Base-by-base conservation (phyloP, 1,139 yeast genomes). In the Taphrina betulina region DNA sequence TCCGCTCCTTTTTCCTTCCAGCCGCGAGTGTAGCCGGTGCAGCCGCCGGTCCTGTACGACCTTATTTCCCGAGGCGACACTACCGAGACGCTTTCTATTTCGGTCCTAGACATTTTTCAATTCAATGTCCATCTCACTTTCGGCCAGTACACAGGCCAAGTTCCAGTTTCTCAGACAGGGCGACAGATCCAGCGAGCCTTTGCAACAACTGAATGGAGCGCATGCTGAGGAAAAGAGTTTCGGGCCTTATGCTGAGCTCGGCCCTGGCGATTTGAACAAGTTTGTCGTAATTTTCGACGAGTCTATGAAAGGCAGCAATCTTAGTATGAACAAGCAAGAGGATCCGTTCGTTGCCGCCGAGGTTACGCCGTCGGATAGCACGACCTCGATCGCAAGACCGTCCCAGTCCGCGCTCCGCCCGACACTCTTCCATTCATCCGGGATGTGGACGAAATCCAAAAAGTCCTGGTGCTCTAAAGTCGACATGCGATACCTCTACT, bases 401-500 rank as follows among this genome's bases (percentile, higher is more conserved):
- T 7, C 7, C 10, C 26, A 17, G 12, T 29, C 48, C 2, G 45
- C 45, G 19, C 34, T 31, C 17, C 24, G 38, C 3, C 48, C 48
- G 10, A 20, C 26, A 17, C 29, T 43, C 22, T 43, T 23, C 29
- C 48, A 43, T 19, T 43, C 48, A 2, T 36, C 48, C 10, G 48
- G 48, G 16, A 8, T 43, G 38, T 43, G 48, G 48, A 2, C 17
- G 10, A 43, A 43, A 7, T 43, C 48, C 7, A 31, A 31, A 29
- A 43, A 43, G 48, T 3, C 26, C 7, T 43, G 29, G 12, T 43
- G 38, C 48, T n/a, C 19, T 12, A 43, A 43, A 19, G 48, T 43
- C 38, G 48, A 43, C 28, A 43, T 43, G 48, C n/a, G 48, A 19
- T 20, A 19, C n/a, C 48, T 43, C 48, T 43, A 43, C 28, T 43